Percentiles rank a stretch among this genome's conserved stretches.
phyloP scores from a whole-genome alignment of 192 early-diverging fungal species.

The Lobulomyces angularis region DNA sequence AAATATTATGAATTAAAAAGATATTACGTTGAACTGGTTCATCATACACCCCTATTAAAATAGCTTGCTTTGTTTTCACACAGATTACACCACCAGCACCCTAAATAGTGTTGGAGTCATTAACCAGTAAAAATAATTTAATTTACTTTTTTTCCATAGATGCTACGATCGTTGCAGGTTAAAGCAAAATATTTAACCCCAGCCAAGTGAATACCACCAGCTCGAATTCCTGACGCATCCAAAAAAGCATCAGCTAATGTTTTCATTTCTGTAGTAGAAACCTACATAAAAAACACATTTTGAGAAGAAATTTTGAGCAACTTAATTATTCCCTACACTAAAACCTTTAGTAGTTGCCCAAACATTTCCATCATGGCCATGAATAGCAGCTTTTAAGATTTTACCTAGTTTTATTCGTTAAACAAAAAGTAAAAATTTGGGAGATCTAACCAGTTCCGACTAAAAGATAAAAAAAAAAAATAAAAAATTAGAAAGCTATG shows the following conservation, averaged over 20 bases:
- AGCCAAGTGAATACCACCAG: conserved; percentile 51
- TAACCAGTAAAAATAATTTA: conserved; percentile 4
- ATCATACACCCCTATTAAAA: conserved; percentile 60
- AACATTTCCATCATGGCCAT: conserved; percentile 62
- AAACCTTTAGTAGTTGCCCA: conserved; percentile 75
- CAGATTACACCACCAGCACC: conserved; percentile 51
- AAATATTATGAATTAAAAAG: not conserved
- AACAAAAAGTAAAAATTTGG: not conserved
- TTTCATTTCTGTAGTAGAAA: conserved; percentile 38
- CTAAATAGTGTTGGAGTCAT: conserved; percentile 22
- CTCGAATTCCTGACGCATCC: conserved; percentile 36
- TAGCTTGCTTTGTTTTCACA: conserved; percentile 67
- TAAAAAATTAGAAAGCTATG: not conserved
- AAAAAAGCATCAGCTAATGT: conserved; percentile 50
- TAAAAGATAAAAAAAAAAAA: too few species aligned
- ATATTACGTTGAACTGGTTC: conserved; percentile 43
- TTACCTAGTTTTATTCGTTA: too few species aligned
- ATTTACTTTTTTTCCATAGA: conserved; percentile 69
- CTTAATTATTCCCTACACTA: too few species aligned
- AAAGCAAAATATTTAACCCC: conserved; percentile 66
- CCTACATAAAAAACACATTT: conserved; percentile 23
- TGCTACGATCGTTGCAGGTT: conserved; percentile 44
- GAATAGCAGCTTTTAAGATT: conserved; percentile 61
- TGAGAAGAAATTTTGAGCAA: conserved; percentile 10
- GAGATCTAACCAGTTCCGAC: not conserved